Evolutionary conservation across 495 filamentous ascomycete species (phyloP), one percentile per base, ranked within the genome.

Genomic region (Penicillium fimorum): DNA sequence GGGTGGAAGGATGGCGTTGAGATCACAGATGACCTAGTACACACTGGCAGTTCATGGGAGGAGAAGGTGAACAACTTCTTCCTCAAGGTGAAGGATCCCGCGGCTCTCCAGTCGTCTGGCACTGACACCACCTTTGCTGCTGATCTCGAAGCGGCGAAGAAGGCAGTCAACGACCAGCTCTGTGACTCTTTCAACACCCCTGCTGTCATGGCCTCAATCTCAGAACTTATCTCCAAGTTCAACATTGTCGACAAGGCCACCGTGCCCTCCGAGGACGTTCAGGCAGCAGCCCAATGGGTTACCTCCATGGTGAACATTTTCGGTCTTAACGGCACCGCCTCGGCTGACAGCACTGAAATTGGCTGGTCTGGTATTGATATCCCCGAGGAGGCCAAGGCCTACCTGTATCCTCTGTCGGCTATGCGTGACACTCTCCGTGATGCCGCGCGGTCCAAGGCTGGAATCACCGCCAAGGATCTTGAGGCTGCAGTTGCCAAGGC

Each of bases 1-100:
- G 81, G 81, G 9, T 98, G 94, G 94, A 88, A 89, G 56, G 89
- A 96, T 29, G 89, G 91, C 1, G 83, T 97, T 27, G 94, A 98
- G 67, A 91, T 98, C 56, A 91, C 91, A 1, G 84, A 86, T 0
- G 92, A 91, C 47, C 82, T 96, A 59, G 77, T 89, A 7, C 87
- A 82, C 27, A 78, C 84, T 49, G 88, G 86, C 0, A 83, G 82
- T 50, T 80, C 77, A 3, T 97, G 92, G 89, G 94, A 97, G 69
- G 81, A 81, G 24, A 87, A 86, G 15, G 67, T 97, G 9, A 88
- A 89, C 64, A 96, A 96, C 72, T 96, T 97, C 76, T 97, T 98
- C 77, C 81, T 87, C 43, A 95, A 93, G 56, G 80, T 78, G 44
- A 78, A 74, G 47, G 79, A 79, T 43, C 65, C 67, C 20, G 55